Percentiles rank a stretch among this genome's conserved stretches.
These are phyloP conservation scores for Stachybotrys echinatus DNA, from an alignment of 2,329 filamentous ascomycete species.

Conservation along the genomic window DNA sequence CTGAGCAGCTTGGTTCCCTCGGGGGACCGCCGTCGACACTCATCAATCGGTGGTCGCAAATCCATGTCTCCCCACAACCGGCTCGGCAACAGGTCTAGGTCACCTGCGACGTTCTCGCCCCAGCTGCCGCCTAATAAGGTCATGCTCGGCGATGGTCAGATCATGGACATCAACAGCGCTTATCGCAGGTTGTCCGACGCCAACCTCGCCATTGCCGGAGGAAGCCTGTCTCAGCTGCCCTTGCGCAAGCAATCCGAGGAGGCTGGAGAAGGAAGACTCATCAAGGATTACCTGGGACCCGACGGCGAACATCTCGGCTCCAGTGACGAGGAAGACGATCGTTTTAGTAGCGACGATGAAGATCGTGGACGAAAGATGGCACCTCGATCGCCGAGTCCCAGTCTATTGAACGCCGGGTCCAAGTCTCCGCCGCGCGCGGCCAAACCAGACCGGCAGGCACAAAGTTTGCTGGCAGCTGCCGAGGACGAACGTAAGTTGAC, in stretches of 20 bases:
- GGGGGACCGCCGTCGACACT: constrained; percentile 36
- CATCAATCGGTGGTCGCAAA: constrained; percentile 29
- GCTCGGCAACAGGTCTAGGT: constrained; percentile 33
- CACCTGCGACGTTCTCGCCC: constrained; percentile 20
- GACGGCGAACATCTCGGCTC: constrained; percentile 63
- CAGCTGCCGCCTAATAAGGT: constrained; percentile 27
- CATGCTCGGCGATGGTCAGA: constrained; percentile 54
- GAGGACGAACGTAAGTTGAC: constrained; percentile 69
- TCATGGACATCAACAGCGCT: constrained; percentile 63
- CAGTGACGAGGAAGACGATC: constrained; percentile 69
- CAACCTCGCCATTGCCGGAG: constrained; percentile 58
- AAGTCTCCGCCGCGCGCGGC: constrained; percentile 22
- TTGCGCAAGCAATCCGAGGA: constrained; percentile 46
- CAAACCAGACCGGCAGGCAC: constrained; percentile 36
- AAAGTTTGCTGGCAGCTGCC: constrained; percentile 65
- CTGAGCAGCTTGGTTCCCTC: constrained; percentile 44
- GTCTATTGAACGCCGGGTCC: constrained; percentile 27
- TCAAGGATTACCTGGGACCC: constrained; percentile 62
- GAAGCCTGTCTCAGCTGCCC: constrained; percentile 57
- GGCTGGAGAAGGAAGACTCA: constrained; percentile 48
- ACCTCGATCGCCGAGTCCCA: constrained; percentile 39
- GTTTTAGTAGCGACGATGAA: constrained; percentile 60
- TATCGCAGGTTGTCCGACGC: constrained; percentile 70
- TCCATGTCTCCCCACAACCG: constrained; percentile 52
- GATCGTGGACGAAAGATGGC: constrained; percentile 55